Conservation (phyloP, 2,329 filamentous ascomycete species). For the Botrytis elliptica region DNA sequence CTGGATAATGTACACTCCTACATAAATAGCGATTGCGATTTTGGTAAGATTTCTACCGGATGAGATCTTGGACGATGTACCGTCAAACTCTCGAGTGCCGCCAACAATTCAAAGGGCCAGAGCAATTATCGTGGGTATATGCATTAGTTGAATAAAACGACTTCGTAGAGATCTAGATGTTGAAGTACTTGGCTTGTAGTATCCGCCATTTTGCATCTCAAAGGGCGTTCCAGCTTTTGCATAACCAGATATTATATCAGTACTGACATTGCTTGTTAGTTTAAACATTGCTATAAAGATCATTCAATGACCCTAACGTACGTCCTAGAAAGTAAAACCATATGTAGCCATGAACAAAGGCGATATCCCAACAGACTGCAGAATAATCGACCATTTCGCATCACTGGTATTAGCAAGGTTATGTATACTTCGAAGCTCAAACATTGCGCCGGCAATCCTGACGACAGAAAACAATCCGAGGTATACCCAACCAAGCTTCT, state of each 20-base stretch:
- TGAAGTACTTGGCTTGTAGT: slow-evolving; percentile 23
- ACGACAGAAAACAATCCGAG: slow-evolving; percentile 39
- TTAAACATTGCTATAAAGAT: background rate
- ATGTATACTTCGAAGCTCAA: slow-evolving; percentile 35
- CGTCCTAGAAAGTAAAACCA: slow-evolving; percentile 36
- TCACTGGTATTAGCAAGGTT: slow-evolving; percentile 35
- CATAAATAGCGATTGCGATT: slow-evolving; percentile 35
- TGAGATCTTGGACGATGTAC: slow-evolving; percentile 26
- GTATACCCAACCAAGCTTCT: slow-evolving; percentile 41
- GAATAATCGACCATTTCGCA: slow-evolving; percentile 35
- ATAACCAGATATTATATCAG: background rate
- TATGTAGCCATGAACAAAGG: slow-evolving; percentile 34
- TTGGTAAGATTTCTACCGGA: slow-evolving; percentile 31
- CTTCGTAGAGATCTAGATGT: slow-evolving; percentile 33
- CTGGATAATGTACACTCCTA: slow-evolving; percentile 35
- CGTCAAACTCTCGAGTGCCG: slow-evolving; percentile 29
- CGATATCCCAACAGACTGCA: slow-evolving; percentile 35
- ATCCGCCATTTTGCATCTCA: background rate
- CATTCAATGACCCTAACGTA: slow-evolving; percentile 19
- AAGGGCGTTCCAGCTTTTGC: background rate
- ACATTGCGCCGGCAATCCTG: slow-evolving; percentile 37
- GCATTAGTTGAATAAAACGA: slow-evolving; percentile 34
- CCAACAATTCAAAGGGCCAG: slow-evolving; percentile 38
- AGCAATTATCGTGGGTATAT: slow-evolving; percentile 34
- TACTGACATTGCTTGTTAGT: background rate